Evolutionary conservation across 129 eudicot genomes (phyloP), one percentile per base, ranked within the genome.

Genomic region (Saposhnikovia divaricata): DNA sequence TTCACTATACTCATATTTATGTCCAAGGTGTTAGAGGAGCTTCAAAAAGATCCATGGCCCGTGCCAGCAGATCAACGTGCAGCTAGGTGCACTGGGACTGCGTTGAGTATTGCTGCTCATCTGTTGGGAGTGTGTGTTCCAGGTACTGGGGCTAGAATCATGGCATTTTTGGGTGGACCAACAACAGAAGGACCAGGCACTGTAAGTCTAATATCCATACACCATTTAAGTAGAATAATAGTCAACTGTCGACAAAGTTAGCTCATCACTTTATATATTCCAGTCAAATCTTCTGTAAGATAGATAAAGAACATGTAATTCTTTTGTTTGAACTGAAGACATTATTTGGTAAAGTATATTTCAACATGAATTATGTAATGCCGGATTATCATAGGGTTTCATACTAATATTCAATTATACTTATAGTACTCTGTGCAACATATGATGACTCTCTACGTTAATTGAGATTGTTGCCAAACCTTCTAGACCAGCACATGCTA

Each of bases 31-130:
- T 84, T 94, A 82, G 98, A 94, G 83, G 98, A 90, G 90, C 98
- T 94, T 85, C 98, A 94, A 79, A 94, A 88, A 84, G 98, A 94
- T 86, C 97, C 97, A 34, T 94, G 98, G 98, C 97, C 93, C 0
- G 90, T 85, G 66, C 89, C 97, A 61, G 88, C 96, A 6, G 97
- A 94, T 89, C 92, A 94, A 90, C 82, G 98, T 77, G 89, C 97
- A 59, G 88, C 96, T 42, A 90, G 98, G 89, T 90, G 96, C 77
- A 94, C 97, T 6, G 98, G 97, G 43, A 85, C 96, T 2, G 98
- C 98, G 11, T 80, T 94, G 82, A 90, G 90, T 42, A 80, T 94
- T 57, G 97, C 98, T 73, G 93, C 97, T 80, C 97, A 91, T 88
- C 69, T 91, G 78, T 71, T 91, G 83, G 98, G 97, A 80, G 89